phyloP scores from a whole-genome alignment of 2,329 filamentous ascomycete species.

The Ophiocordyceps australis region DNA sequence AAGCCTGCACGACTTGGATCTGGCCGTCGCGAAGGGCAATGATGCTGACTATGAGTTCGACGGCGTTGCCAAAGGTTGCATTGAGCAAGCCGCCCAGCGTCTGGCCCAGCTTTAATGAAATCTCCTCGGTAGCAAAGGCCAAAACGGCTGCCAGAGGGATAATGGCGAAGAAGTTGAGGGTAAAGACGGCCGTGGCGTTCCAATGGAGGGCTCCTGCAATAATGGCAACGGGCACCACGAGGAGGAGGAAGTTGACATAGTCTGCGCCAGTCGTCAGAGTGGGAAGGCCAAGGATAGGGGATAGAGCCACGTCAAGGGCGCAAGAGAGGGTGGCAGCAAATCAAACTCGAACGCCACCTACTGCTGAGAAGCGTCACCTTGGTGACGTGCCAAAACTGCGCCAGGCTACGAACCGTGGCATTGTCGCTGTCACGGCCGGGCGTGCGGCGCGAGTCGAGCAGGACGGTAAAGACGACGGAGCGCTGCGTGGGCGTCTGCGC shows the following conservation, averaged over 20 bases:
- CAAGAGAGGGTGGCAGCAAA: no score
- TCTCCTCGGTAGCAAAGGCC: constrained; percentile 63
- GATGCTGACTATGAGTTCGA: constrained; percentile 76
- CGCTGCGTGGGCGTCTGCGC: constrained; percentile 6
- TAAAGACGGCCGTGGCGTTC: constrained; percentile 50
- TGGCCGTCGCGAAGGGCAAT: constrained; percentile 72
- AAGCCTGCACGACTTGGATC: constrained; percentile 92
- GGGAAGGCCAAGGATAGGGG: no score
- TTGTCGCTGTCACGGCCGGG: constrained; percentile 33
- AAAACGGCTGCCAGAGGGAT: constrained; percentile 57
- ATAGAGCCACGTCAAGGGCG: not conserved
- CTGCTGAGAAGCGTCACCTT: constrained; percentile 42
- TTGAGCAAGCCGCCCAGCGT: constrained; percentile 58
- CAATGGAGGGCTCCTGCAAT: constrained; percentile 42
- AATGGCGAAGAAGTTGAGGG: constrained; percentile 67
- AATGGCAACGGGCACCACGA: constrained; percentile 59
- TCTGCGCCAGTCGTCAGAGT: constrained; percentile 14
- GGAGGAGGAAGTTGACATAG: constrained; percentile 51
- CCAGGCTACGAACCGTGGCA: constrained; percentile 22
- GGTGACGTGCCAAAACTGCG: constrained; percentile 32
- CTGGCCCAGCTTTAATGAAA: constrained; percentile 53
- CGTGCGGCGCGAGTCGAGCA: constrained; percentile 29
- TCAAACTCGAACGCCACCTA: no score
- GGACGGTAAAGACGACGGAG: constrained; percentile 17
- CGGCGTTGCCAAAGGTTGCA: constrained; percentile 64